Evolutionary conservation across 805 yeast species (phyloP).

Genomic region (Cyberlindnera samutprakarnensis): DNA sequence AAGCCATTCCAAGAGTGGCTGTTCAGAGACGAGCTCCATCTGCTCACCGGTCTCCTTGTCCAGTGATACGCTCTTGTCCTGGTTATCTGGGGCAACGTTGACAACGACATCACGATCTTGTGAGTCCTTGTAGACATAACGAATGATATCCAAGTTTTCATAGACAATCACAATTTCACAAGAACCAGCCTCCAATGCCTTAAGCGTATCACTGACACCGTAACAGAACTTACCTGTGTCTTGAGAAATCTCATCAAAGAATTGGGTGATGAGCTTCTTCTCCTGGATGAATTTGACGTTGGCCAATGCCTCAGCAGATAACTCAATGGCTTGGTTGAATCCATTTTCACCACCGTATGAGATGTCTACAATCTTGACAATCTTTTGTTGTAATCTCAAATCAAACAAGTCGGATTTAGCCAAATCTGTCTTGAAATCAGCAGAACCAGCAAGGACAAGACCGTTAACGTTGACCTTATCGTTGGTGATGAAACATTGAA

Average conservation of each 20-base stretch:
- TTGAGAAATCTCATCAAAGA: constrained; percentile 95
- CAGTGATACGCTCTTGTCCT: constrained; percentile 65
- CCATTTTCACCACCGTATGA: constrained; percentile 99
- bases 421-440: constrained; percentile 95
- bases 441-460: constrained; percentile 95
- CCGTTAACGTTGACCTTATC: constrained; percentile 95
- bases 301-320: constrained; percentile 93
- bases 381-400: constrained; percentile 76
- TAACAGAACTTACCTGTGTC: constrained; percentile 97
- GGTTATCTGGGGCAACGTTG: constrained; percentile 63
- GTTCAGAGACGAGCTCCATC: constrained; percentile 83
- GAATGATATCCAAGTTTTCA: constrained; percentile 80
- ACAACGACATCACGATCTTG: constrained; percentile 74
- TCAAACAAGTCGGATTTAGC: constrained; percentile 92
- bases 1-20: constrained; percentile 89
- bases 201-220: constrained; percentile 93
- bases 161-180: constrained; percentile 88
- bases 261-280: constrained; percentile 84
- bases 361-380: constrained; percentile 89
- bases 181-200: constrained; percentile 95
- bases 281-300: constrained; percentile 98
- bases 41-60: constrained; percentile 87
- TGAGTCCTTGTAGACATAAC: constrained; percentile 77
- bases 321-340: constrained; percentile 97
- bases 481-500: constrained; percentile 89